These are phyloP conservation scores for Boletus sensibilis DNA, from an alignment of 768 basidiomycete species.

Conservation along the genomic window DNA sequence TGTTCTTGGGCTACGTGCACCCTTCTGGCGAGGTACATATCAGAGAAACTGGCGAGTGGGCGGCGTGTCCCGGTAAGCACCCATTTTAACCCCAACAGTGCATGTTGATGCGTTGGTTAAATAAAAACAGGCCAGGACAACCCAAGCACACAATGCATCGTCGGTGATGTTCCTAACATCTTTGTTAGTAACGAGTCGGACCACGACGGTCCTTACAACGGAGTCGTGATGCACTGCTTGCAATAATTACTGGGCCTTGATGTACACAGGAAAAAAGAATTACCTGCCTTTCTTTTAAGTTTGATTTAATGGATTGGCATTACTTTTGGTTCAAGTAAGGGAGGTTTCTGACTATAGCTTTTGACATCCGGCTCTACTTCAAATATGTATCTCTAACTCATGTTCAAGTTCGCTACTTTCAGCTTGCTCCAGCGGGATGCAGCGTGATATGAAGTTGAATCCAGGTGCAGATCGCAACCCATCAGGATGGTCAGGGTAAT, in stretches of 20 bases:
- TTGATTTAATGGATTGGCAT: not conserved
- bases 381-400: not conserved
- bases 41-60: constrained; percentile 46
- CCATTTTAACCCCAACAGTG: not conserved
- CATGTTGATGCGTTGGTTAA: not conserved
- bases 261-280: too few species aligned
- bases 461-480: not conserved
- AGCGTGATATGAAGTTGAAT: not conserved
- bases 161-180: constrained; percentile 37
- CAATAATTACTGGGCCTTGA: not conserved
- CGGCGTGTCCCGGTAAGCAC: constrained; percentile 46
- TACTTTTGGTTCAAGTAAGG: not conserved
- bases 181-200: constrained; percentile 39
- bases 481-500: not conserved
- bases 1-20: constrained; percentile 40
- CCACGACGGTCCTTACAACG: constrained; percentile 43
- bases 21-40: constrained; percentile 44
- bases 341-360: too few species aligned
- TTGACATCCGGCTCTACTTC: not conserved
- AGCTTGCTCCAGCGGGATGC: not conserved
- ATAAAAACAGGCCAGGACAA: constrained; percentile 56
- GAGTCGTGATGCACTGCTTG: constrained; percentile 18
- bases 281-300: not conserved
- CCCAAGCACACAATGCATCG: constrained; percentile 33
- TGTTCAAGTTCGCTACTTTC: not conserved